Base-by-base conservation (phyloP, 192 early-diverging fungal species). In the Gigaspora rosea region DNA sequence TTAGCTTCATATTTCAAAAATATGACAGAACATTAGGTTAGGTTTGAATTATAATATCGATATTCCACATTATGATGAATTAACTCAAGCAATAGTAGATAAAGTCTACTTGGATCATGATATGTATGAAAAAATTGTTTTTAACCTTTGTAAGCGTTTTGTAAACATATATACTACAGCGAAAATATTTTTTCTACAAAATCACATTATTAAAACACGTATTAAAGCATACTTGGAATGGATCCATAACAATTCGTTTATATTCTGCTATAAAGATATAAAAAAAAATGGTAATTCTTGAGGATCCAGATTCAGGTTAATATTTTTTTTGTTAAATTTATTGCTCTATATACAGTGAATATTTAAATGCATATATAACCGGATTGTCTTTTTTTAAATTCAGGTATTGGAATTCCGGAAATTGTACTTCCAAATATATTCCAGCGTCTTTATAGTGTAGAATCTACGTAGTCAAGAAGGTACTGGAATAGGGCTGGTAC, bases 381-480 rank as follows among this genome's bases (percentile, higher is more conserved):
- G 27, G 27, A 0, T 27, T 27, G 27, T 27, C 27, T 27, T 27
- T 27, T 27, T 27, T 27, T 27, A 27, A 27, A 27, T 27, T 27
- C 27, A 27, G 27, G 90, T 54, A 81, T 82, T 1, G 90, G 90
- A 4, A 91, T 91, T 10, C 90, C 90, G 4, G n/a, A 67, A 8
- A 78, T 83, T 7, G 75, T 88, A 27, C 12, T 88, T 10, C 66
- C 61, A 7, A 80, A 80, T 0, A 78, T 27, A 27, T 27, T 27
- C 27, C 27, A 27, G 1, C 27, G 27, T 27, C 1, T 27, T 27
- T 27, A 27, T 91, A 2, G 87, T 11, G 82, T 89, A 15, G 86
- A 89, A 56, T 83, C 80, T 86, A 5, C 80, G 90, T 18, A 85
- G 81, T 22, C 82, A 87, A 51, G 88, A 88, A 79, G 90, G 90